Evolutionary conservation across 139 green algal species (phyloP), one percentile per base, ranked within the genome.

Genomic region (Tetraselmis striata): DNA sequence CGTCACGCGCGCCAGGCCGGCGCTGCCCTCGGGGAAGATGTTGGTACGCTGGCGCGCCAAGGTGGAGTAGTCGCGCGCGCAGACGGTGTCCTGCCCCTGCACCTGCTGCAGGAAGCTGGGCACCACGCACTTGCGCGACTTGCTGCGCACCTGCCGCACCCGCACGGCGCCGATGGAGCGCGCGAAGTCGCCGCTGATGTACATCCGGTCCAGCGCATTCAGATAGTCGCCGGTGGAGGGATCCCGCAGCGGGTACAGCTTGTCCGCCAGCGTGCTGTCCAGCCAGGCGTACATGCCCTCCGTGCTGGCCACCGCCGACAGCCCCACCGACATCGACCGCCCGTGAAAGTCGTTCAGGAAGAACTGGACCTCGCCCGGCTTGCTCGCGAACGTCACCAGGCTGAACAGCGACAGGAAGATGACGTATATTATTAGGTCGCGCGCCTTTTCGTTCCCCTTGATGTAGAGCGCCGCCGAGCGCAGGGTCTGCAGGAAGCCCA

Each of bases 81-180:
- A 84, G n/a, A 31, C n/a, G 2, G 59, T 23, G 2, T 76, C n/a
- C 25, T 83, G 28, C 2, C 80, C 80, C 59, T 87, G 80, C n/a
- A 84, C 79, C 30, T 84, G 26, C 76, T 81, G 45, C 45, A 67
- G 18, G 18, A 67, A 67, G 18, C 18, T 18, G 11, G 83, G 83
- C 29, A 84, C 32, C 5, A 80, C 31, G 79, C 83, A 87, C n/a
- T 77, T 31, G 5, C 26, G 23, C 26, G 23, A 23, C 30, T 75
- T 59, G 24, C 30, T 84, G 24, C 83, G 75, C 28, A 87, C 32
- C 79, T 87, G 83, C 24, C 83, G 67, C 24, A 87, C 31, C 75
- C 83, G 29, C 18, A 81, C 59, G 2, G 79, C 83, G 25, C 79
- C 80, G 29, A 84, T 76, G 26, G 84, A 23, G n/a, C 83, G 59